Base-by-base conservation (phyloP, 768 basidiomycete genomes). In the Collybia nuda region DNA sequence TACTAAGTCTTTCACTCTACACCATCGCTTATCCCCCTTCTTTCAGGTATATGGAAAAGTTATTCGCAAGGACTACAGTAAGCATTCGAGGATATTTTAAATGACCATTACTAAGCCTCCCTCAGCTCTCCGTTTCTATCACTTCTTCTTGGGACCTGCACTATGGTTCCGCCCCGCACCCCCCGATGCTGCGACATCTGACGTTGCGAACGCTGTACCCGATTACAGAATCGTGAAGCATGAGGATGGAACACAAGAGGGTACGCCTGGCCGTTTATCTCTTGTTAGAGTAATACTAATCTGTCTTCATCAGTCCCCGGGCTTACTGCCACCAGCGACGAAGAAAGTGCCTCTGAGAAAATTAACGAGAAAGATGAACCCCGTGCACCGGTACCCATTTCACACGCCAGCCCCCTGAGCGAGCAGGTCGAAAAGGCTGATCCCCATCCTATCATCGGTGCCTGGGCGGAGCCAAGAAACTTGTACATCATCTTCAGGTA, bases 131-230 rank as follows among this genome's bases (percentile, higher is more conserved):
- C 59, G 62, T 12, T 62, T 56, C 50, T 63, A 63, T 43, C 64
- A 66, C 53, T 63, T 66, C 59, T 66, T 66, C 59, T 53, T 63
- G 9, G 64, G 64, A 2, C 64, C 64, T 29, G 42, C 59, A 11
- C 56, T 63, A 11, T 66, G 62, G 62, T 60, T 55, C 44, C 56
- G 64, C 12, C 36, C 47, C 8, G 48, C 64, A 21, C 64, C 64
- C 19, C 39, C 47, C 5, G 64, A 66, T 41, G 58, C 60, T 18
- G 17, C 36, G 2, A 49, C 45, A 2, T 4, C 47, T n/a, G 50
- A 47, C 12, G 44, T 40, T 3, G 45, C 44, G 15, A 40, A 47
- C 8, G 56, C 58, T 9, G 62, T 66, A 15, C 64, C 64, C 8
- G 62, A 66, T 49, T 66, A 66, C 51, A 58, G 61, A 43, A 51